A percentile compares a stretch with the other conserved stretches of the same genome.
phyloP scores from a whole-genome alignment of 139 green algal species.

The Astrephomene gubernaculifera region DNA sequence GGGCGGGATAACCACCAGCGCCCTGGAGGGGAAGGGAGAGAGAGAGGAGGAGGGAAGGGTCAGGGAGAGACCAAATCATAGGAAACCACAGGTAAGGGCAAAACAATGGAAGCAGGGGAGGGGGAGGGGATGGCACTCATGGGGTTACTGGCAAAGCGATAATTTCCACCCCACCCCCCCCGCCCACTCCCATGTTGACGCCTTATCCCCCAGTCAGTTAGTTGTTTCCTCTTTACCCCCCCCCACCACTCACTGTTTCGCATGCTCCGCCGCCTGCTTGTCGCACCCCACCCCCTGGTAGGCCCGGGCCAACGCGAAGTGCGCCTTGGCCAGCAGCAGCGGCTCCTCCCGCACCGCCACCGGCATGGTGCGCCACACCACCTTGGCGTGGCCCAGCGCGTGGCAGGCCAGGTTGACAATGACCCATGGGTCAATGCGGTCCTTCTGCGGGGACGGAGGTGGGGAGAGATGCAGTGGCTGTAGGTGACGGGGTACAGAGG shows the following conservation, averaged over 20 bases:
- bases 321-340: slow-evolving; percentile 34
- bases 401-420: slow-evolving; percentile 22
- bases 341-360: slow-evolving; percentile 18
- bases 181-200: too few relatives aligned
- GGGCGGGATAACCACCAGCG: neutral
- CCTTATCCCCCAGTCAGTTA: too few relatives aligned
- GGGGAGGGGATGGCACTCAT: too few relatives aligned
- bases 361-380: slow-evolving; percentile 41
- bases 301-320: slow-evolving; percentile 29
- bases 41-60: neutral
- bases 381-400: slow-evolving; percentile 39
- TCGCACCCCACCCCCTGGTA: slow-evolving; percentile 36
- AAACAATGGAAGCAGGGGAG: too few relatives aligned
- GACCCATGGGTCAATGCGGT: slow-evolving; percentile 33
- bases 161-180: too few relatives aligned
- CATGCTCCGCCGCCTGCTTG: slow-evolving; percentile 35
- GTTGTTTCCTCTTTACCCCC: too few relatives aligned
- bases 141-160: too few relatives aligned
- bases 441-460: too few relatives aligned
- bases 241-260: slow-evolving; percentile 24
- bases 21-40: neutral
- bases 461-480: too few relatives aligned
- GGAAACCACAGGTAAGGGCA: too few relatives aligned
- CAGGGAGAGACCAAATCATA: too few relatives aligned
- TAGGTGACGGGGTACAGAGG: too few relatives aligned